Conservation (phyloP, 768 basidiomycete genomes). For the Phanerodontia chrysosporium region DNA sequence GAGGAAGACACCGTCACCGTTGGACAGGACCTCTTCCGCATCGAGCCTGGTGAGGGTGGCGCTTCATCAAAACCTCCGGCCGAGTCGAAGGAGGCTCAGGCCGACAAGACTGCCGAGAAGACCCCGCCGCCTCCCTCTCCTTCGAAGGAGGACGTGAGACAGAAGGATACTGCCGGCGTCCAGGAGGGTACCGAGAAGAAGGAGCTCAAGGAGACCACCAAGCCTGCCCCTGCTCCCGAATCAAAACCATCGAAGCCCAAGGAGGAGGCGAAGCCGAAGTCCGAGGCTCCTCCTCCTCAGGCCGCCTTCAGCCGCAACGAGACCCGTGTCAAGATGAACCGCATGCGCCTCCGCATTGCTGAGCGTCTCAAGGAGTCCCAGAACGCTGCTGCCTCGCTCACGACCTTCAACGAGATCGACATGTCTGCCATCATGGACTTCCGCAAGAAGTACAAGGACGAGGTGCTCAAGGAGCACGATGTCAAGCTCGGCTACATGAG, state of each 20-base stretch:
- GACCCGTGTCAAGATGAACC: constrained; percentile 97
- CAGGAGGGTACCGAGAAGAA: constrained; percentile 32
- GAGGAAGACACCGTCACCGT: constrained; percentile 95
- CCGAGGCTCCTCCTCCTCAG: constrained; percentile 31
- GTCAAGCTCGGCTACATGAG: constrained; percentile 99
- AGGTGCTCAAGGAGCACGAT: constrained; percentile 83
- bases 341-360: constrained; percentile 96
- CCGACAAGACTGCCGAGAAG: constrained; percentile 33
- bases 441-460: constrained; percentile 92
- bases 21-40: constrained; percentile 89
- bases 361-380: constrained; percentile 98
- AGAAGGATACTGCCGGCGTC: constrained; percentile 24
- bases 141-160: constrained; percentile 25
- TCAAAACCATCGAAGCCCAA: constrained; percentile 16
- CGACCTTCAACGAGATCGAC: constrained; percentile 99
- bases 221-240: constrained; percentile 21
- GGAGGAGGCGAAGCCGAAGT: constrained; percentile 15
- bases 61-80: constrained; percentile 16
- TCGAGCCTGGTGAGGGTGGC: constrained; percentile 65
- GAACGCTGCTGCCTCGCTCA: constrained; percentile 92
- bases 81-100: constrained; percentile 40
- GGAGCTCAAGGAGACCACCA: constrained; percentile 31
- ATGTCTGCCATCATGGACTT: constrained; percentile 95
- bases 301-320: constrained; percentile 65
- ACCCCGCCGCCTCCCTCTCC: constrained; percentile 42